Conservation (phyloP, 495 filamentous ascomycete species). For the Cryomyces minteri region DNA sequence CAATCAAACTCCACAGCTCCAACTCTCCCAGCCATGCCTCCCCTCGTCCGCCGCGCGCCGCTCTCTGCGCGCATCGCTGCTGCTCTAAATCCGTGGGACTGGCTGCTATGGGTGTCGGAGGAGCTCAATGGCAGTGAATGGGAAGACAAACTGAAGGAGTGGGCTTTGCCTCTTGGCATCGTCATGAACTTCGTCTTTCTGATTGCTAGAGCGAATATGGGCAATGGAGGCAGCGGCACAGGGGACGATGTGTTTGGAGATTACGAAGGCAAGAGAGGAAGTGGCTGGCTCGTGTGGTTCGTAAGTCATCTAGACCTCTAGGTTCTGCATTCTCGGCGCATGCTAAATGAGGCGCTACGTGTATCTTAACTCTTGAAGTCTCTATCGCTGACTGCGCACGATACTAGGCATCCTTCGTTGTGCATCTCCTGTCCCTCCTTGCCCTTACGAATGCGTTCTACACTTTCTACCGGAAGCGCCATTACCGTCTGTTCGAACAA, state of each 20-base stretch:
- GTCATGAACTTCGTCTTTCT: constrained; percentile 62
- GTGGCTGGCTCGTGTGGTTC: constrained; percentile 54
- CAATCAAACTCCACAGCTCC: too few relatives aligned
- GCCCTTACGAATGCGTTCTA: constrained; percentile 61
- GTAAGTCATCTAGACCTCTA: constrained; percentile 32
- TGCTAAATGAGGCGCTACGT: too few relatives aligned
- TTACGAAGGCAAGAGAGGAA: constrained; percentile 21
- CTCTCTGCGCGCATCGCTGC: constrained; percentile 56
- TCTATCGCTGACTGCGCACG: constrained; percentile 1
- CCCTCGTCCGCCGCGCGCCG: constrained; percentile 64
- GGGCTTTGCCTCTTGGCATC: constrained; percentile 57
- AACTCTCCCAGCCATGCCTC: constrained; percentile 30
- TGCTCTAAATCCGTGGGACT: constrained; percentile 73
- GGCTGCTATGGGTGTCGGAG: constrained; percentile 74
- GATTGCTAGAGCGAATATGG: constrained; percentile 58
- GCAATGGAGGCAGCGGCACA: constrained; percentile 8
- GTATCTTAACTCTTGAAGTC: neutral
- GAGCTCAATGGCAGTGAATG: constrained; percentile 76
- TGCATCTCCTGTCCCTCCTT: constrained; percentile 43
- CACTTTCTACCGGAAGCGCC: constrained; percentile 63
- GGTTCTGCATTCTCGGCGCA: too few relatives aligned
- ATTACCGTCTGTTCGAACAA: constrained; percentile 83
- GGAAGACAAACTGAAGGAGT: constrained; percentile 57
- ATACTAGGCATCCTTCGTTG: constrained; percentile 42
- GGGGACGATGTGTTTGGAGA: constrained; percentile 76